A percentile compares a stretch with the other conserved stretches of the same genome.
Evolutionary conservation across 2,329 filamentous ascomycete species (phyloP).

Genomic region (Colletotrichum scovillei): DNA sequence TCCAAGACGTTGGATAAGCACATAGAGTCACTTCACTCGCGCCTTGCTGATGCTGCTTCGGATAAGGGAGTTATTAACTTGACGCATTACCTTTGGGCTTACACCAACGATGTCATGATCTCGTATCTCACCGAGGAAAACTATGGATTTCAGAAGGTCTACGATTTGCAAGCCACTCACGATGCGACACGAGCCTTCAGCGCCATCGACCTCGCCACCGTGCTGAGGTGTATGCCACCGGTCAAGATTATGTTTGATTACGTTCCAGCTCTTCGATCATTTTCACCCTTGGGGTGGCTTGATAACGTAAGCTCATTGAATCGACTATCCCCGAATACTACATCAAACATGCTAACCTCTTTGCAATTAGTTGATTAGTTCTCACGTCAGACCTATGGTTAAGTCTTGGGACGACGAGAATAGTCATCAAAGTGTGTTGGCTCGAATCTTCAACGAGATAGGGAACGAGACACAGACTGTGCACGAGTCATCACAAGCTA

Average conservation of each 20-base stretch:
- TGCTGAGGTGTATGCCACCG: slow-evolving; percentile 33
- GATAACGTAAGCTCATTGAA: slow-evolving; percentile 25
- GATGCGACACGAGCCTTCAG: slow-evolving; percentile 35
- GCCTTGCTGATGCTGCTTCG: background rate
- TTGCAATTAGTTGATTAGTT: background rate
- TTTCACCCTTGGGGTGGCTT: slow-evolving; percentile 36
- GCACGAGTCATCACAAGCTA: slow-evolving; percentile 34
- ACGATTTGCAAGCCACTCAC: slow-evolving; percentile 26
- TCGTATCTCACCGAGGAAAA: slow-evolving; percentile 35
- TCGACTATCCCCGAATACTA: background rate
- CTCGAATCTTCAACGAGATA: slow-evolving; percentile 27
- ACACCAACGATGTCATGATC: slow-evolving; percentile 37
- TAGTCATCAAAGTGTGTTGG: slow-evolving; percentile 12
- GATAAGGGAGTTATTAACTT: background rate
- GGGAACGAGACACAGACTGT: slow-evolving; percentile 20
- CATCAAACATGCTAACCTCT: background rate
- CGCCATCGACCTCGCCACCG: slow-evolving; percentile 36
- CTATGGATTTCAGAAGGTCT: slow-evolving; percentile 23
- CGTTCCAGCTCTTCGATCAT: slow-evolving; percentile 23
- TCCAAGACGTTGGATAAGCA: slow-evolving; percentile 13
- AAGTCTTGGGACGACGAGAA: slow-evolving; percentile 23
- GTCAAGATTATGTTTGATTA: slow-evolving; percentile 28
- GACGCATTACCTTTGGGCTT: slow-evolving; percentile 34
- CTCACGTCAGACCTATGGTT: slow-evolving; percentile 10
- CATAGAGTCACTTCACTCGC: slow-evolving; percentile 15